Base-by-base conservation (phyloP, 495 filamentous ascomycete genomes). In the Penicillium cataractarum region DNA sequence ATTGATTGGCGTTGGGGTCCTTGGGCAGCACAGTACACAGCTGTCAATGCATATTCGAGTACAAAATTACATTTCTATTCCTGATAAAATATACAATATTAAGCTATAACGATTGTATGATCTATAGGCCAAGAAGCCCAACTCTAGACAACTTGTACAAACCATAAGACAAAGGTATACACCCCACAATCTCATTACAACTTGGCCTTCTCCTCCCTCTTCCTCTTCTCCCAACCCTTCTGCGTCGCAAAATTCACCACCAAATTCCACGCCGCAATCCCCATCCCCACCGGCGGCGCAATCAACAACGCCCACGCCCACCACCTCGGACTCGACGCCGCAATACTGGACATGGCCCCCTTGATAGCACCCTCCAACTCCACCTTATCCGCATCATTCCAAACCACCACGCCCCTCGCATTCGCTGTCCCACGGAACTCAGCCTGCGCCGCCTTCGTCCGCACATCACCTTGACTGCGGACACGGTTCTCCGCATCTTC, bases 401-500 rank as follows among this genome's bases (percentile, higher is more conserved):
- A 89, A 15, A 98, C 84, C 44, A 97, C 90, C 13, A 89, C 83
- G 0, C 95, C 95, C 24, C 81, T 75, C 56, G 75, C 73, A 60
- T 72, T 75, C 33, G 80, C 80, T 56, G 72, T 72, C 12, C 90
- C 87, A 50, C 90, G 77, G 57, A 77, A 84, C 79, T 89, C 78
- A 39, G 86, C 87, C 76, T 90, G 78, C 68, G 78, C 79, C 48
- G 91, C 92, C 83, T 99, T 98, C 62, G 88, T 84, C 72, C 81
- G 82, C 55, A 96, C 87, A 77, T 92, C 89, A 57, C 87, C 89
- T 83, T 99, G 96, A 65, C 90, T 93, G 48, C 75, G 71, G 3
- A 99, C 91, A 13, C 96, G 76, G 60, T 91, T 90, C 82, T 85
- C 81, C 44, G 95, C 95, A 69, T 98, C 95, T 71, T 92, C 86